Percentiles rank a stretch among this genome's conserved stretches.
These are phyloP conservation scores for Cudoniella acicularis DNA, from an alignment of 495 filamentous ascomycete species.

Conservation along the genomic window DNA sequence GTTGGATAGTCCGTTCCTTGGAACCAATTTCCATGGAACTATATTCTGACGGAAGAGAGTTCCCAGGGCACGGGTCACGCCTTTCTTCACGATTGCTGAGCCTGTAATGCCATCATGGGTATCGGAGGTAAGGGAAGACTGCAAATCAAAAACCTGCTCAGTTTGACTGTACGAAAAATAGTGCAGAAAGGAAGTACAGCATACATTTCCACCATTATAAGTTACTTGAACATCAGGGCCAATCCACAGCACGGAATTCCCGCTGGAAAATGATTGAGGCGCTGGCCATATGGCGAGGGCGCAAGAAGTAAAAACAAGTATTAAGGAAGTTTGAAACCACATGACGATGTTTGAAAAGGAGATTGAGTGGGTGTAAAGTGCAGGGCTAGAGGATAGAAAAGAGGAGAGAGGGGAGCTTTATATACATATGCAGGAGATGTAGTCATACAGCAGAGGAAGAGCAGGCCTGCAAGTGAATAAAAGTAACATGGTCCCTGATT, in stretches of 20 bases:
- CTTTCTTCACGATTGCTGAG: conserved; percentile 46
- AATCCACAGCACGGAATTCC: conserved; percentile 54
- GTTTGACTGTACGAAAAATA: conserved; percentile 28
- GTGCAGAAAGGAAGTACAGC: conserved; percentile 27
- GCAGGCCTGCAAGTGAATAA: not conserved
- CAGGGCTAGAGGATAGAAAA: not conserved
- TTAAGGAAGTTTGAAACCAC: conserved; percentile 8
- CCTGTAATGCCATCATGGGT: conserved; percentile 30
- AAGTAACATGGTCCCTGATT: no score
- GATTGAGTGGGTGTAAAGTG: not conserved
- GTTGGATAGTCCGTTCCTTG: conserved; percentile 43
- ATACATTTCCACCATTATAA: conserved; percentile 54
- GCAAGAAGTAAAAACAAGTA: conserved; percentile 6
- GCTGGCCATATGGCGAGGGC: conserved; percentile 56
- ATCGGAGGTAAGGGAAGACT: conserved; percentile 33
- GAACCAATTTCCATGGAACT: conserved; percentile 73
- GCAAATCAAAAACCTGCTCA: conserved; percentile 39
- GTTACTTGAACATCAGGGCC: conserved; percentile 45
- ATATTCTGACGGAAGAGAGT: conserved; percentile 59
- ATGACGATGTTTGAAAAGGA: conserved; percentile 11
- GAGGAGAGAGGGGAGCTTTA: not conserved
- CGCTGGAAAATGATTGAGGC: conserved; percentile 47
- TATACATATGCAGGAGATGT: not conserved
- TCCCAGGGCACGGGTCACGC: conserved; percentile 39
- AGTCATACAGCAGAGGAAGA: not conserved